Conservation (phyloP, 495 filamentous ascomycete species). For the Xylaria grammica region DNA sequence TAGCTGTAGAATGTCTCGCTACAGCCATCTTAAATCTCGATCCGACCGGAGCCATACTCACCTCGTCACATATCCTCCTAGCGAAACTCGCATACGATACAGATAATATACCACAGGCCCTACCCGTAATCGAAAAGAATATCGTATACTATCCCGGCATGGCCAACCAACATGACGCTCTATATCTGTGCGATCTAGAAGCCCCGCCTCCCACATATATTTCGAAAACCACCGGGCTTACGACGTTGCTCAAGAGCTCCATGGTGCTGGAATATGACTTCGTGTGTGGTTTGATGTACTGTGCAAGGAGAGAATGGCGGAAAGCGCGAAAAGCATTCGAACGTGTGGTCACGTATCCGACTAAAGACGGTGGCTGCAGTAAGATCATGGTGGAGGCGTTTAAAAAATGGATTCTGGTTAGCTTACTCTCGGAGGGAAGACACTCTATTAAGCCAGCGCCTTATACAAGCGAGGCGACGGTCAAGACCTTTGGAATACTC, state of each 20-base stretch:
- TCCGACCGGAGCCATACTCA: constrained; percentile 71
- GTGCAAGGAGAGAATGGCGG: constrained; percentile 71
- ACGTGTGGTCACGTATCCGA: constrained; percentile 68
- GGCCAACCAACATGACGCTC: constrained; percentile 34
- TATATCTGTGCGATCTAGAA: constrained; percentile 38
- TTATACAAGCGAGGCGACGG: constrained; percentile 47
- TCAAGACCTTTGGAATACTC: constrained; percentile 62
- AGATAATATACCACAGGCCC: constrained; percentile 56
- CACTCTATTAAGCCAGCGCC: constrained; percentile 49
- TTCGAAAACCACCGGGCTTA: constrained; percentile 61
- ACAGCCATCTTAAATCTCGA: constrained; percentile 75
- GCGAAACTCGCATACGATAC: constrained; percentile 61
- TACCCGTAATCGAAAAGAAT: constrained; percentile 71
- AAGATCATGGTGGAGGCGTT: constrained; percentile 87
- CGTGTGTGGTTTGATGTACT: constrained; percentile 77
- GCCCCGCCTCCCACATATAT: constrained; percentile 56
- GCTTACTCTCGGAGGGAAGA: constrained; percentile 73
- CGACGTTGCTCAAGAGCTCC: constrained; percentile 57
- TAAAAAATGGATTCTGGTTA: constrained; percentile 90
- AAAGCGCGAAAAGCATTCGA: constrained; percentile 74
- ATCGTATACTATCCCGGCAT: constrained; percentile 68
- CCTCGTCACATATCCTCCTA: constrained; percentile 67
- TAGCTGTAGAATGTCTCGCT: constrained; percentile 64
- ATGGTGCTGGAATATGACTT: constrained; percentile 80
- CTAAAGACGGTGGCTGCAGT: constrained; percentile 61